Evolutionary conservation across 257 asterid genomes (phyloP), one percentile per base, ranked within the genome.

Genomic region (Ballota nigra): DNA sequence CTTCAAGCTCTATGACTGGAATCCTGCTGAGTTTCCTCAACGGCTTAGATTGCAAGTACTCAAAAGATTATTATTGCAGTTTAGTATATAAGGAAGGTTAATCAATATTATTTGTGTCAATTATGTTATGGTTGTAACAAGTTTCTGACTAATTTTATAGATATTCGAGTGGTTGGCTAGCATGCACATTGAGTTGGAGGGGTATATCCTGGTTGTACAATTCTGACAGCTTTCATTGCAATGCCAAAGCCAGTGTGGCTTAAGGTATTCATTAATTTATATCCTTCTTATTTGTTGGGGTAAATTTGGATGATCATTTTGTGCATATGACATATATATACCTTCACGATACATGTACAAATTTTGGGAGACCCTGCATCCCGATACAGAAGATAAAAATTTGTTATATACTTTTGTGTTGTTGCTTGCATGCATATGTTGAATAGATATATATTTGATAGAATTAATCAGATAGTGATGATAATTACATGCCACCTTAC

Each of bases 141-240:
- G 49, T 19, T 51, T 55, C 52, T 58, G 60, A 71, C 55, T 78
- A 26, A 74, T 51, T 69, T 69, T 63, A 55, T 83, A 92, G 98
- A 89, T 92, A 81, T 92, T 92, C 62, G 85, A 89, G 53, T 92
- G 98, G 98, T 79, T 92, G 86, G 87, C 98, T 68, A 85, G 84
- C 84, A 92, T 92, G 96, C 98, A 96, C 13, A 77, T 92, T 34
- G 98, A 92, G 62, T 85, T 92, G 89, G 98, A 92, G 81, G 98
- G 96, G 70, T 92, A 92, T 75, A 86, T 69, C 98, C 98, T 7
- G 98, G 98, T 28, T 92, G 98, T 79, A 89, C 92, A 80, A 92
- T 89, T 73, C 84, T 92, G 85, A 89, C 98, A 23, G 85, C 86
- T 59, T 92, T 89, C 62, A 66, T 92, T 77, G 85, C 94, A 33